These are phyloP conservation scores for Verticillium nonalfalfae DNA, from an alignment of 2,329 filamentous ascomycete genomes.

Conservation along the genomic window DNA sequence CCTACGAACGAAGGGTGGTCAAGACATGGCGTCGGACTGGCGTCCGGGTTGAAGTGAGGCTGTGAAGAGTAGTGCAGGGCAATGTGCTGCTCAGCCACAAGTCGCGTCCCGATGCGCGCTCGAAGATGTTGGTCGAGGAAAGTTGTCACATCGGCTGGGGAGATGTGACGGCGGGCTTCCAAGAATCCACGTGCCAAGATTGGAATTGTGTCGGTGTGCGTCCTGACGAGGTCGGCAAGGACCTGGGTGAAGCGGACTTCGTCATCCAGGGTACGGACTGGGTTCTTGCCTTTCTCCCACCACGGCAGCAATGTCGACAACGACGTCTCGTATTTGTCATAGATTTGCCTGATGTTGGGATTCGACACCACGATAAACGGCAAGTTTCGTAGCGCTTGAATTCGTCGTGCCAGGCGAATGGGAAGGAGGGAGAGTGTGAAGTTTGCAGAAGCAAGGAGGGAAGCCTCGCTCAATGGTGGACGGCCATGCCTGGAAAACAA, in stretches of 20 bases:
- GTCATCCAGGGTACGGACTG: constrained; percentile 72
- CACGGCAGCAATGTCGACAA: constrained; percentile 86
- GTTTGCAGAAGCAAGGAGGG: constrained; percentile 85
- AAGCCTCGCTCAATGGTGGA: constrained; percentile 73
- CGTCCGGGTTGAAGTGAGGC: constrained; percentile 57
- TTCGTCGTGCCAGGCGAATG: constrained; percentile 85
- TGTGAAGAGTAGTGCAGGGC: constrained; percentile 71
- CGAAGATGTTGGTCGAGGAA: constrained; percentile 94
- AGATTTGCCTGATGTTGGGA: constrained; percentile 87
- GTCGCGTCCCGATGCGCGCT: constrained; percentile 84
- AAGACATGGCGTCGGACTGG: constrained; percentile 42
- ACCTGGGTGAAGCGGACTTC: constrained; percentile 89
- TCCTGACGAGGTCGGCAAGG: constrained; percentile 90
- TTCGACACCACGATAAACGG: constrained; percentile 99
- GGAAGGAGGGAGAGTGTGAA: constrained; percentile 92
- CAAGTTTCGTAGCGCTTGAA: constrained; percentile 86
- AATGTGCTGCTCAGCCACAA: constrained; percentile 96
- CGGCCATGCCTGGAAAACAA: constrained; percentile 55
- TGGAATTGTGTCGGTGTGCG: constrained; percentile 90
- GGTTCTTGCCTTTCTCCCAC: constrained; percentile 25
- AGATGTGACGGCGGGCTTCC: constrained; percentile 88
- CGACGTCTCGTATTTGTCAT: constrained; percentile 93
- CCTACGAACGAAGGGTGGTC: constrained; percentile 71
- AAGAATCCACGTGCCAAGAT: constrained; percentile 87
- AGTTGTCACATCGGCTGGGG: constrained; percentile 71